Evolutionary conservation across 75 land plant species (phyloP), one percentile per base, ranked within the genome.

Genomic region (Cryptomeria japonica): DNA sequence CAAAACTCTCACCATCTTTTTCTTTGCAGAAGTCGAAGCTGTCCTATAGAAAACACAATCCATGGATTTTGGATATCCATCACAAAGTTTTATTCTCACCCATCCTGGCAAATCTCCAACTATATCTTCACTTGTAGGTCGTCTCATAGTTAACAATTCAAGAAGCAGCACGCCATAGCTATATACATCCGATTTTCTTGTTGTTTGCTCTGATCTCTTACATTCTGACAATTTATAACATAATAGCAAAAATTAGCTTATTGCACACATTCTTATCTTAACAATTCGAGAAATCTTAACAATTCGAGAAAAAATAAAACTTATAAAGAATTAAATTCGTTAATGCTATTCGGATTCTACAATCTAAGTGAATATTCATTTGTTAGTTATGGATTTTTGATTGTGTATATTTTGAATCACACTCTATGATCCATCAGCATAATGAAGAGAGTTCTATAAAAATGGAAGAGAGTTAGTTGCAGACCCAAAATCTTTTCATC

Each of bases 121-220:
- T 12, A 73, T 36, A 12, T 32, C 15, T 11, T 73, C 77, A 14
- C 37, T 73, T 73, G 77, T 32, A 34, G 77, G 77, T 34, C 37
- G 77, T 73, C 32, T 73, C 77, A 34, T 12, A 2, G 91, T 88
- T 31, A 89, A 36, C 22, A 90, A 68, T 64, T 89, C 90, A 15
- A 90, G 82, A 1, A 90, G 56, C 14, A 90, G 72, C 34, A 90
- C 53, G 6, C 91, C 91, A 51, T 84, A 90, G 39, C 87, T 85
- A 79, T 90, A 90, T 41, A 90, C 90, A 47, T 90, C 91, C 16
- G 87, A 84, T 64, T 90, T 89, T 31, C 37, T 41, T 37, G 91
- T 90, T 14, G 77, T 2, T 34, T 11, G 37, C 37, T 34, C 77
- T 2, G 77, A 73, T 73, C 77, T 73, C 77, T 73, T 34, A 32